Evolutionary conservation across 495 filamentous ascomycete species (phyloP).

Genomic region (Penicillium egyptiacum): DNA sequence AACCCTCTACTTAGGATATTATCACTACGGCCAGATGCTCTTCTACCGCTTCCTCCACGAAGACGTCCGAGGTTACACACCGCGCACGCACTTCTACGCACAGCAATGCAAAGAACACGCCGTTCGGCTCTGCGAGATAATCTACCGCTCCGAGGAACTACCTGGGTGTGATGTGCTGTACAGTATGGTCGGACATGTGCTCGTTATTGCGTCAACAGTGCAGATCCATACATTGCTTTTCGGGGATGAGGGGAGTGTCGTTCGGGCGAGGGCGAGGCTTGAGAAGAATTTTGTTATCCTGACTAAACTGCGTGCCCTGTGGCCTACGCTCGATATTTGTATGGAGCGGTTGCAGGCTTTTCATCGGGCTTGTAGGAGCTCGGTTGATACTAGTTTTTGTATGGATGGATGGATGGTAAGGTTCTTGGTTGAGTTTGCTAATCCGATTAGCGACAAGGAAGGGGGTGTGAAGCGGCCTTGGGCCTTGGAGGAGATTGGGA

Average conservation of each 20-base stretch:
- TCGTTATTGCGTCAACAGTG: constrained; percentile 43
- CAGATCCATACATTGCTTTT: constrained; percentile 44
- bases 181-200: constrained; percentile 43
- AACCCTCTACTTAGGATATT: constrained; percentile 43
- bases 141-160: constrained; percentile 30
- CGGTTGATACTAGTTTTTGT: constrained; percentile 31
- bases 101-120: constrained; percentile 39
- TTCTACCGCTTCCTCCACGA: constrained; percentile 44
- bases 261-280: constrained; percentile 27
- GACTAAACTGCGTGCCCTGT: constrained; percentile 30
- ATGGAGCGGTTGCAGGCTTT: constrained; percentile 37
- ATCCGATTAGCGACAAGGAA: constrained; percentile 4
- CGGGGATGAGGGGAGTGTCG: constrained; percentile 24
- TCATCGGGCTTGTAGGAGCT: constrained; percentile 37
- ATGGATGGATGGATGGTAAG: constrained; percentile 46
- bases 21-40: constrained; percentile 44
- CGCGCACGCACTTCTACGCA: constrained; percentile 27
- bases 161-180: constrained; percentile 39
- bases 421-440: constrained; percentile 36
- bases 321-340: constrained; percentile 38
- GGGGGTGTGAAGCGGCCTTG: not conserved
- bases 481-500: constrained; percentile 6
- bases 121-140: constrained; percentile 34
- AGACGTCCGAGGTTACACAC: constrained; percentile 10
- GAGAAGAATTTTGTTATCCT: constrained; percentile 44